phyloP scores from a whole-genome alignment of 2,329 filamentous ascomycete genomes.

The Pseudodiploospora longispora region DNA sequence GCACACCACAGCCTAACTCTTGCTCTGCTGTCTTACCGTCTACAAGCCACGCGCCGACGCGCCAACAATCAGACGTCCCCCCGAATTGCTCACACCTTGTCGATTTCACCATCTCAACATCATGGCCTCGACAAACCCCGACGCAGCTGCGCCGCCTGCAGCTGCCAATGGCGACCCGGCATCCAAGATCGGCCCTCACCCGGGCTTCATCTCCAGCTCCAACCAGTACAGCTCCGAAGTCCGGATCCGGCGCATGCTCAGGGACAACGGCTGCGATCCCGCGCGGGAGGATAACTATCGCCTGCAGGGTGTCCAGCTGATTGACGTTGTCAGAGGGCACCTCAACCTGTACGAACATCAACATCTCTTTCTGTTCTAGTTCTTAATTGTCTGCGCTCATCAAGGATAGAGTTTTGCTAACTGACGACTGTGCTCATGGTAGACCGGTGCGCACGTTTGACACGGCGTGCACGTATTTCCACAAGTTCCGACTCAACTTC shows the following conservation, averaged over 20 bases:
- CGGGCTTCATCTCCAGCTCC: constrained; percentile 41
- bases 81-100: constrained; percentile 4
- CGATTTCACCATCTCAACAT: constrained; percentile 1
- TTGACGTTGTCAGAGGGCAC: constrained; percentile 72
- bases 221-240: constrained; percentile 77
- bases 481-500: constrained; percentile 83
- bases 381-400: neutral
- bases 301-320: constrained; percentile 79
- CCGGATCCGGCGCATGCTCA: constrained; percentile 65
- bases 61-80: neutral
- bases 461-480: constrained; percentile 86
- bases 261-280: constrained; percentile 61
- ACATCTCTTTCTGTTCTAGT: neutral
- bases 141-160: neutral
- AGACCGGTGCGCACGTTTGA: constrained; percentile 88
- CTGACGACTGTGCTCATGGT: constrained; percentile 4
- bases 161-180: constrained; percentile 10
- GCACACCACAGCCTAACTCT: too few relatives aligned
- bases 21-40: too few relatives aligned
- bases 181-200: constrained; percentile 31
- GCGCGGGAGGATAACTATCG: constrained; percentile 73
- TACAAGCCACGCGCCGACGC: neutral
- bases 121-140: constrained; percentile 7
- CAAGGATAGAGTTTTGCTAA: constrained; percentile 2
- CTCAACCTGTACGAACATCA: constrained; percentile 61